These are phyloP conservation scores for Penicillium robsamsonii DNA, from an alignment of 495 filamentous ascomycete species.

Conservation along the genomic window DNA sequence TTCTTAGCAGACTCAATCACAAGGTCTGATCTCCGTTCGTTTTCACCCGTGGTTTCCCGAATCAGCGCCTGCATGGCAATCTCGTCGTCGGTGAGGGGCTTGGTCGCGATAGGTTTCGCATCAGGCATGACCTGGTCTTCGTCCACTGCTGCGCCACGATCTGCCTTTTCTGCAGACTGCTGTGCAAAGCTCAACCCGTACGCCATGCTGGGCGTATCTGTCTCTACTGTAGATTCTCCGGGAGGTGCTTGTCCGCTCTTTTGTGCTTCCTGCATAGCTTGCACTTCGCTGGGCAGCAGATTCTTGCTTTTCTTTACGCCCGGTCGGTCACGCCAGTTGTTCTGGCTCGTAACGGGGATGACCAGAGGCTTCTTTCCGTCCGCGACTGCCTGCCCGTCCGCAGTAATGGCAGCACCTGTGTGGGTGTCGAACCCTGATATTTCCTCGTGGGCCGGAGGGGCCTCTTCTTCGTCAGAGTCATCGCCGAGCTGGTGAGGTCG, in stretches of 20 bases:
- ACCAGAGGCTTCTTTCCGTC: slow-evolving; percentile 52
- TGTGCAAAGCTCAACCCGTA: slow-evolving; percentile 49
- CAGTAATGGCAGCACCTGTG: slow-evolving; percentile 53
- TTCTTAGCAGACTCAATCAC: slow-evolving; percentile 50
- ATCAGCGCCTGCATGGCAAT: slow-evolving; percentile 78
- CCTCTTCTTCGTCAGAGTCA: slow-evolving; percentile 50
- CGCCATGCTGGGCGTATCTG: slow-evolving; percentile 39
- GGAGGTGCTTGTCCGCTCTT: slow-evolving; percentile 30
- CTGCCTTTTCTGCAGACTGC: slow-evolving; percentile 20
- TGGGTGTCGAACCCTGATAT: slow-evolving; percentile 60
- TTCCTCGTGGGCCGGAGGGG: slow-evolving; percentile 42
- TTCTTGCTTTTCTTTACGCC: slow-evolving; percentile 52
- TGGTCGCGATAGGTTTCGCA: slow-evolving; percentile 23
- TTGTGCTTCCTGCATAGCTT: slow-evolving; percentile 42
- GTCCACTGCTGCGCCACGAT: slow-evolving; percentile 17
- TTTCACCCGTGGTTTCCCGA: slow-evolving; percentile 49
- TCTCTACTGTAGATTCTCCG: slow-evolving; percentile 33
- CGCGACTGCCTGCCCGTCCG: slow-evolving; percentile 29
- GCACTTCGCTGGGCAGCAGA: slow-evolving; percentile 51
- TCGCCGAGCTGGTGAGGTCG: slow-evolving; percentile 38
- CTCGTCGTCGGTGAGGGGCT: slow-evolving; percentile 63
- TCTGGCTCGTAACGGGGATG: slow-evolving; percentile 64
- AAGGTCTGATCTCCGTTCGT: slow-evolving; percentile 53
- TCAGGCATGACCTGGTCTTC: slow-evolving; percentile 34
- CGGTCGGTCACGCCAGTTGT: slow-evolving; percentile 65